Evolutionary conservation across 495 filamentous ascomycete genomes (phyloP).

Genomic region (Trichoderma asperelloides): DNA sequence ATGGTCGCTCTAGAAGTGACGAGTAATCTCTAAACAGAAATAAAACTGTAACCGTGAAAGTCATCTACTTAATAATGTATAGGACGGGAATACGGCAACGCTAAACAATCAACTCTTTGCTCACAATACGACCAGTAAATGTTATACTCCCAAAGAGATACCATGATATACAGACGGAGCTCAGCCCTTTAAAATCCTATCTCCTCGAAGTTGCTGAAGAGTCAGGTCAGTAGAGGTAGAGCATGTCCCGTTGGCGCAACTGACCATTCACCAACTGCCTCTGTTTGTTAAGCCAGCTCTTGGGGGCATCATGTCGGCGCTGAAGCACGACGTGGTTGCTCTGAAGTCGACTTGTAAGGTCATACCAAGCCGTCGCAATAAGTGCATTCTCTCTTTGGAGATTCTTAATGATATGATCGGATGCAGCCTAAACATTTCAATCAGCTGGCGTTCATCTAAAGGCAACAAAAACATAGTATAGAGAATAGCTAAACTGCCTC

Average conservation of each 20-base stretch:
- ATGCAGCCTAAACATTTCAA: constrained; percentile 34
- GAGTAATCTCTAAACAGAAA: neutral
- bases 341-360: constrained; percentile 73
- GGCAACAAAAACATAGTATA: neutral
- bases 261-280: constrained; percentile 58
- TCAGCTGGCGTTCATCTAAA: neutral
- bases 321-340: constrained; percentile 77
- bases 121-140: neutral
- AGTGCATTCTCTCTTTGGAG: constrained; percentile 75
- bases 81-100: neutral
- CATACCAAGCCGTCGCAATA: constrained; percentile 87
- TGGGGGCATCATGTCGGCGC: constrained; percentile 65
- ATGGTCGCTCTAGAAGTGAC: neutral
- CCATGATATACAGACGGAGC: neutral
- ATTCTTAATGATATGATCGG: constrained; percentile 56
- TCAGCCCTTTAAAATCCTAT: constrained; percentile 25
- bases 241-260: constrained; percentile 11
- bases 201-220: constrained; percentile 37
- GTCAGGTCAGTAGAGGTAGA: constrained; percentile 11
- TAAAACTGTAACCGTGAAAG: neutral
- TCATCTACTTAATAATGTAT: neutral
- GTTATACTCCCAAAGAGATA: neutral
- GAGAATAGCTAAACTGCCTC: neutral
- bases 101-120: neutral
- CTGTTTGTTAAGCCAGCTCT: constrained; percentile 88